Base-by-base conservation (phyloP, 306 rosid genomes). In the Senna siamea region DNA sequence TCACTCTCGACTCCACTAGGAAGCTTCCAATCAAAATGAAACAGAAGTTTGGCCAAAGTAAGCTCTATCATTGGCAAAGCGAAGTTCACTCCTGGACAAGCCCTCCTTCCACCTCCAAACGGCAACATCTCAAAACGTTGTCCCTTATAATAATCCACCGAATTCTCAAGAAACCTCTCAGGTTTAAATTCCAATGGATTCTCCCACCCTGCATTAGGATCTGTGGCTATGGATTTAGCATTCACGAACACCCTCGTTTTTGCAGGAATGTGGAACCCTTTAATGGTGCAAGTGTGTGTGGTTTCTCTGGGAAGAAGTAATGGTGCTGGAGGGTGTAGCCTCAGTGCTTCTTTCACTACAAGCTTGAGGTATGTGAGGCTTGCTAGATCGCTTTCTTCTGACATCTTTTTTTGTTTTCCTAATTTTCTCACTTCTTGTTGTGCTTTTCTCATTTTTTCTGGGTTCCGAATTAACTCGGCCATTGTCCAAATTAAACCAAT, bases 271-370 rank as follows among this genome's bases (percentile, higher is more conserved):
- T 84, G 81, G 23, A 66, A 75, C 8, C 78, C 83, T 12, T 34
- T 51, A 22, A 88, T 41, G n/a, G 40, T 73, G 15, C 77, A 78
- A 1, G 48, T 17, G 3, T 74, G 69, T 17, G 71, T 61, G 4
- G 83, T 43, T 66, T 88, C 83, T 74, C 89, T 76, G 19, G 89
- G 85, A 13, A 83, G 15, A 0, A 80, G 67, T 7, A 85, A 19
- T n/a, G 88, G 68, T 0, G 61, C 81, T 14, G 86, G 79, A 19
- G 88, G 88, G 57, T 87, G 89, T 15, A 85, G 15, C 37, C 92
- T 70, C 0, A 87, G 8, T 65, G 86, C 26, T 56, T 83, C 92
- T 64, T 85, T 87, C 7, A 85, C 38, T 4, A 82, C 76, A 79
- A 61, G 69, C 40, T 83, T 85, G 11, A 85, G 64, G 26, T 83